phyloP scores from a whole-genome alignment of 805 yeast species.

The Metschnikowia amazonensis region DNA sequence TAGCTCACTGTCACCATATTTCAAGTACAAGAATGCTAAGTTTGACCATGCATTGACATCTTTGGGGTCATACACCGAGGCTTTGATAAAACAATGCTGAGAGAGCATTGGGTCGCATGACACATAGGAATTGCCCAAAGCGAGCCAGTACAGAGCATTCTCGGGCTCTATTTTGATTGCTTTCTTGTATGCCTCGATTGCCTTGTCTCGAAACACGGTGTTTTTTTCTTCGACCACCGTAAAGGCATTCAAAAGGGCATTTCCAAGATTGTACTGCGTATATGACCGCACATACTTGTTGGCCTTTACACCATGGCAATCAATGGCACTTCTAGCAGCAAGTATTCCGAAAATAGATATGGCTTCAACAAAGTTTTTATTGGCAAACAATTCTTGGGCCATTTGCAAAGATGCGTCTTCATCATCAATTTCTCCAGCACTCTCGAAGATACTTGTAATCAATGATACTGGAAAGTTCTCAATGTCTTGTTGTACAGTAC shows the following conservation, averaged over 20 bases:
- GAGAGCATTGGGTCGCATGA: conserved; percentile 64
- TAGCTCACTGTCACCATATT: conserved; percentile 62
- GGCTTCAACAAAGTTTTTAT: conserved; percentile 24
- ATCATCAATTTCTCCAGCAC: conserved; percentile 10
- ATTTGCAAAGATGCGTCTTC: conserved; percentile 20
- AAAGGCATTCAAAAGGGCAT: conserved; percentile 51
- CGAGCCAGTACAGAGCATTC: conserved; percentile 74
- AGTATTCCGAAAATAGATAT: conserved; percentile 42
- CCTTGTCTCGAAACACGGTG: conserved; percentile 38
- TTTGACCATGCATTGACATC: conserved; percentile 76
- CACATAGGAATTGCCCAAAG: conserved; percentile 73
- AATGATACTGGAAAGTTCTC: conserved; percentile 44
- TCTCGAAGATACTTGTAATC: conserved; percentile 16
- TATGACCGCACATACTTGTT: conserved; percentile 54
- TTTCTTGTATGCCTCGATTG: conserved; percentile 57
- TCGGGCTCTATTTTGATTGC: conserved; percentile 70
- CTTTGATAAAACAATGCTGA: conserved; percentile 90
- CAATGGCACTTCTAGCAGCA: conserved; percentile 44
- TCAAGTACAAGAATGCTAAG: conserved; percentile 71
- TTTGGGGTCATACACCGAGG: conserved; percentile 63
- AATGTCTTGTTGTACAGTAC: conserved; percentile 52
- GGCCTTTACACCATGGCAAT: conserved; percentile 30
- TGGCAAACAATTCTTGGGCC: conserved; percentile 10
- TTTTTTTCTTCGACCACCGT: conserved; percentile 11
- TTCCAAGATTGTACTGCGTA: conserved; percentile 65